These are phyloP conservation scores for Arthromyces matolae DNA, from an alignment of 768 basidiomycete species.

Conservation along the genomic window DNA sequence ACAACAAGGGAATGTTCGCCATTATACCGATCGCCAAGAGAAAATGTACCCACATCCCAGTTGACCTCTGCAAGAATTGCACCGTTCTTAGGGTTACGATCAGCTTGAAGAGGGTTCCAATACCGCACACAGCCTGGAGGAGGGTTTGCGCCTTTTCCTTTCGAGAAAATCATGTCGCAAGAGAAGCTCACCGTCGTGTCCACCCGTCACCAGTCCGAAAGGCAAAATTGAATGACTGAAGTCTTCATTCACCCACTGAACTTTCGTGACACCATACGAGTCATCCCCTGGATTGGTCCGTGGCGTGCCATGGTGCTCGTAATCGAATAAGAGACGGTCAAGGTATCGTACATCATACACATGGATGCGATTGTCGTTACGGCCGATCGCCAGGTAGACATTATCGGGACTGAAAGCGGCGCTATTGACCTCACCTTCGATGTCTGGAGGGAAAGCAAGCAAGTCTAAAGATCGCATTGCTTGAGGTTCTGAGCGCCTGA, in stretches of 20 bases:
- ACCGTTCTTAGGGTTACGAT: slow-evolving; percentile 39
- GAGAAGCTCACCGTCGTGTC: slow-evolving; percentile 52
- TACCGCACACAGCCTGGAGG: slow-evolving; percentile 61
- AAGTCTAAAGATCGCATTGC: slow-evolving; percentile 31
- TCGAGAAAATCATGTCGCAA: not conserved
- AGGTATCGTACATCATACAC: slow-evolving; percentile 63
- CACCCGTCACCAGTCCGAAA: slow-evolving; percentile 56
- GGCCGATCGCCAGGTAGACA: slow-evolving; percentile 54
- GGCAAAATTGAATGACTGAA: slow-evolving; percentile 24
- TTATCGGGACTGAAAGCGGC: slow-evolving; percentile 59
- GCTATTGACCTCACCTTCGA: slow-evolving; percentile 44
- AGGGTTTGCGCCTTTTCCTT: slow-evolving; percentile 3
- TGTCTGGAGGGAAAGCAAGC: slow-evolving; percentile 28
- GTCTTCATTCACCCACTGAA: slow-evolving; percentile 50
- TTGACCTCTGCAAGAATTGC: slow-evolving; percentile 46
- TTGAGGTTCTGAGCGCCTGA: slow-evolving; percentile 28
- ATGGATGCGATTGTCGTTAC: slow-evolving; percentile 55
- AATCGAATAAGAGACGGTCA: slow-evolving; percentile 41
- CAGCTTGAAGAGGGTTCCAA: slow-evolving; percentile 55
- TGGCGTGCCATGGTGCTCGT: slow-evolving; percentile 38
- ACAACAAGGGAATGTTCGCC: slow-evolving; percentile 57
- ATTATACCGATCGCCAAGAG: slow-evolving; percentile 49
- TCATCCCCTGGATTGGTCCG: slow-evolving; percentile 28
- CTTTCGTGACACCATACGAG: slow-evolving; percentile 48
- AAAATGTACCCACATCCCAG: slow-evolving; percentile 57